Evolutionary conservation across 768 basidiomycete species (phyloP).

Genomic region (Suillus decipiens): DNA sequence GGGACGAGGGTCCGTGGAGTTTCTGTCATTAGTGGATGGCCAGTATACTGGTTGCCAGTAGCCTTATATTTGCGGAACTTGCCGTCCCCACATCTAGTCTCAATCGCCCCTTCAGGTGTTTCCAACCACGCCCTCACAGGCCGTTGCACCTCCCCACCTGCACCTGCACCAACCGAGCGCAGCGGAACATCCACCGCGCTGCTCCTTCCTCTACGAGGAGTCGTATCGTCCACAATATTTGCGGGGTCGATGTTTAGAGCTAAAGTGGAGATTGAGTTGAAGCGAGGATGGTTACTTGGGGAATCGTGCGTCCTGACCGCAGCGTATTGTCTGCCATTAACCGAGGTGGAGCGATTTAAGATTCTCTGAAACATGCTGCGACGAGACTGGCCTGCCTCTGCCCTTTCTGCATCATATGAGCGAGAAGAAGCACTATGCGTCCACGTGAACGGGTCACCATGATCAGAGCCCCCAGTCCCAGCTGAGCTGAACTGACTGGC

Average conservation of each 20-base stretch:
- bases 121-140: slow-evolving; percentile 2
- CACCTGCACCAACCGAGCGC: not conserved
- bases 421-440: not conserved
- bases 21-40: not conserved
- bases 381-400: not conserved
- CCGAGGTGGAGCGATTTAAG: not conserved
- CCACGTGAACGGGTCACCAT: slow-evolving; percentile 26
- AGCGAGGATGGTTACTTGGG: not conserved
- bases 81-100: not conserved
- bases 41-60: not conserved
- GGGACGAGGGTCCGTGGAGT: not conserved
- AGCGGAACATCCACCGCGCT: slow-evolving; percentile 1
- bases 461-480: slow-evolving; percentile 27
- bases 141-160: not conserved
- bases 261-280: not conserved
- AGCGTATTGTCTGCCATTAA: slow-evolving; percentile 4
- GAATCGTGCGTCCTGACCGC: slow-evolving; percentile 14
- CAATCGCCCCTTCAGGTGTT: not conserved
- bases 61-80: too few relatives aligned
- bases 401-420: not conserved
- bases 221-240: not conserved
- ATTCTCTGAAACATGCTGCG: slow-evolving; percentile 6
- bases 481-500: slow-evolving; percentile 25
- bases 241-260: not conserved
- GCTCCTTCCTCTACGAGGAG: not conserved